Evolutionary conservation across 441 rosid species (phyloP), one percentile per base, ranked within the genome.

Genomic region (Lepidium campestre): DNA sequence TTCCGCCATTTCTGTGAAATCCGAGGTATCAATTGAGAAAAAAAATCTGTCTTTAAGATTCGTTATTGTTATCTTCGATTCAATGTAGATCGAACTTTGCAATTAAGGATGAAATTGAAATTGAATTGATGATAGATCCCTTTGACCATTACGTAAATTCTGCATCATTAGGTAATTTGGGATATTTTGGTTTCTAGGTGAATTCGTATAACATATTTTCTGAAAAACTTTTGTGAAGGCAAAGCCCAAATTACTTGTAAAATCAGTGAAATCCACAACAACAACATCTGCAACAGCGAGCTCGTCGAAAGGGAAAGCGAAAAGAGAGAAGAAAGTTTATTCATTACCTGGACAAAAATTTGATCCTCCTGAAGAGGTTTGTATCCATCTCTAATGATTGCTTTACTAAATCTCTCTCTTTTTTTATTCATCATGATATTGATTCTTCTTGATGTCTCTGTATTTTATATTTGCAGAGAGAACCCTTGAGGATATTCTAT

Each of bases 361-460:
- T 46, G 97, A 93, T 80, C 86, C 84, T 55, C 98, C 98, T 32
- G 95, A 87, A 82, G 93, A 88, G 98, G 98, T 93, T 74, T 29
- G n/a, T 10, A 40, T 23, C 17, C 22, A 48, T 36, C 10, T 47
- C 45, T 52, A 48, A 48, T 17, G 19, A 36, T 27, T 55, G 15
- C 39, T 63, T 29, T 13, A 34, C 49, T 69, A 42, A 56, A 20
- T 69, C 57, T 58, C 36, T 14, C 42, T 71, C 42, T 68, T 4
- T 8, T 34, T 60, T 37, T n/a, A n/a, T 52, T 74, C 31, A 60
- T 15, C 40, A 32, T 55, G 73, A 53, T 44, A 62, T 60, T 41
- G 56, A 23, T 48, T 59, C 41, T 48, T 59, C 34, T 18, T 72
- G 31, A 27, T 18, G 48, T 46, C 52, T 63, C 31, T 37, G 42